Evolutionary conservation across 2,329 filamentous ascomycete species (phyloP).

Genomic region (Trichoderma afroharzianum): DNA sequence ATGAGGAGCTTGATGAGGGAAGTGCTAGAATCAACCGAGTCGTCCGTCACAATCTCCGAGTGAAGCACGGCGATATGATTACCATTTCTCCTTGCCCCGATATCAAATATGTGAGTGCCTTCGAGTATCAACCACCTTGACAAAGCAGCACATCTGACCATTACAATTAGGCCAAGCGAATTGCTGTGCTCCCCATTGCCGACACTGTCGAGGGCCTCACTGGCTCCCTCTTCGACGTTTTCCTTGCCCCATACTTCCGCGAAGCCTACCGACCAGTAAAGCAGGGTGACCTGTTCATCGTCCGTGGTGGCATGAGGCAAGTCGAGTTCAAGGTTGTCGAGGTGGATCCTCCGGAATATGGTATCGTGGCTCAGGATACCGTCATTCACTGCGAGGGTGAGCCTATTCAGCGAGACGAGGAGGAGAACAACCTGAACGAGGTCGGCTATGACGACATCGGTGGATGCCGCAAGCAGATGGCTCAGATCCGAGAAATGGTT

Average conservation of each 20-base stretch:
- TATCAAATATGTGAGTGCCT: constrained; percentile 96
- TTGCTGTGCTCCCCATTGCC: constrained; percentile 95
- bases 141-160: not conserved
- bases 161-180: constrained; percentile 79
- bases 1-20: constrained; percentile 97
- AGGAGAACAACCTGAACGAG: constrained; percentile 98
- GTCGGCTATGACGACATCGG: constrained; percentile 99
- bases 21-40: constrained; percentile 97
- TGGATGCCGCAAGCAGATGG: constrained; percentile 99
- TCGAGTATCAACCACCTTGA: not conserved
- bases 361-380: constrained; percentile 97
- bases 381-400: constrained; percentile 95
- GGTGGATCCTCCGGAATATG: constrained; percentile 96
- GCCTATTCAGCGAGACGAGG: constrained; percentile 90
- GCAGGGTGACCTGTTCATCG: constrained; percentile 96
- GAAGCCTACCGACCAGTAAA: constrained; percentile 97
- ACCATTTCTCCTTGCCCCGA: constrained; percentile 97
- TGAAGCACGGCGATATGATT: constrained; percentile 97
- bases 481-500: constrained; percentile 97
- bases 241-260: constrained; percentile 98
- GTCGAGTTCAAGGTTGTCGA: constrained; percentile 99
- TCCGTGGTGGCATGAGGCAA: constrained; percentile 96
- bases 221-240: constrained; percentile 96
- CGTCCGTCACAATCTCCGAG: constrained; percentile 94
- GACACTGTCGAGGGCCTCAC: constrained; percentile 98